Base-by-base conservation (phyloP, 2,329 filamentous ascomycete genomes). In the Fusarium sp. region DNA sequence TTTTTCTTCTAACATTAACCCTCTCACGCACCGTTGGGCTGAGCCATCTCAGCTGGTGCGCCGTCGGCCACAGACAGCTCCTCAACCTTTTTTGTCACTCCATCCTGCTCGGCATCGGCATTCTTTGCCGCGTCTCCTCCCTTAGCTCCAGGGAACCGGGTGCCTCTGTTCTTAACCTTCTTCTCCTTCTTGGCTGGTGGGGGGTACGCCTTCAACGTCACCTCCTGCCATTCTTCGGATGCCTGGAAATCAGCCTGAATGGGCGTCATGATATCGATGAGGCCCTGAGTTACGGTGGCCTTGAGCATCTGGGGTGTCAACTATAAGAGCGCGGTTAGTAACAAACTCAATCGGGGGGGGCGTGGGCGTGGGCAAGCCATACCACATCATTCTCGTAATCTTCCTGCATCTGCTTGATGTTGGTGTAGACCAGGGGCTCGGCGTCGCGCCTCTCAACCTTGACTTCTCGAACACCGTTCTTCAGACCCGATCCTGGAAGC, bases 301-400 rank as follows among this genome's bases (percentile, higher is more conserved):
- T 99, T 98, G 61, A 98, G 87, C 14, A 93, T 84, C 85, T 98
- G 95, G 0, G 96, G 96, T 1, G 93, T 94, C 70, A 98, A 88
- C 79, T 82, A 36, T n/a, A 56, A 24, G 8, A 6, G 24, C 17
- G 17, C 56, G n/a, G 42, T 72, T 58, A 72, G 51, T 16, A 60
- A 3, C 36, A 11, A 2, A 31, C 5, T 22, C 4, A 5, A 6
- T 29, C 22, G 36, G 36, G 8, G 36, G 36, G 8, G 14, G 35
- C 17, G 24, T 2, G 6, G 1, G 2, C 6, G 10, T 4, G 14
- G 17, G 0, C 8, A 12, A 17, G 38, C 86, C 89, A 74, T 87
- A 94, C 92, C 72, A 93, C 87, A 79, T 98, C 96, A 61, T 89
- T 91, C 65, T 83, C 81, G 85, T 97, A 98, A 82, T 98, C 96